Evolutionary conservation across 331 rosid species (phyloP).

Genomic region (Saraca asoca): DNA sequence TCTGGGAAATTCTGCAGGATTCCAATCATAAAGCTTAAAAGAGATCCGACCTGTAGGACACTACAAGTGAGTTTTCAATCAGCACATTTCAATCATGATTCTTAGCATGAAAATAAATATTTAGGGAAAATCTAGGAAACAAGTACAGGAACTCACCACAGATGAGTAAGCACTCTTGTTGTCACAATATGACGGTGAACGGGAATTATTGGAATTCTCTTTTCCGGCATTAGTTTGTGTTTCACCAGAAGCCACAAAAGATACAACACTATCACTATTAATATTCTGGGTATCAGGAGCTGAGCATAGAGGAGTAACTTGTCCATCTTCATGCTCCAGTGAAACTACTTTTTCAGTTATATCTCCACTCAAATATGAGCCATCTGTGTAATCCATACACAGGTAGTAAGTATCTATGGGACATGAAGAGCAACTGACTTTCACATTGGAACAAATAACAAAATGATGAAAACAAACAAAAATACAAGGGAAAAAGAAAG

Average conservation of each 20-base stretch:
- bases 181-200: constrained; percentile 57
- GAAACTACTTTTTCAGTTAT: constrained; percentile 48
- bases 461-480: neutral
- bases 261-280: constrained; percentile 43
- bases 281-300: constrained; percentile 55
- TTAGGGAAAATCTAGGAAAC: constrained; percentile 6
- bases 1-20: constrained; percentile 98
- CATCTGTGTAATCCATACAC: constrained; percentile 49
- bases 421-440: constrained; percentile 11
- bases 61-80: constrained; percentile 62
- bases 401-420: constrained; percentile 22
- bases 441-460: neutral
- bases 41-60: constrained; percentile 98
- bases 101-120: constrained; percentile 17
- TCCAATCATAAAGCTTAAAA: constrained; percentile 99
- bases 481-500: too few species aligned
- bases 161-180: constrained; percentile 72
- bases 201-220: constrained; percentile 54
- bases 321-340: constrained; percentile 44
- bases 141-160: constrained; percentile 56
- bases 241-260: constrained; percentile 58
- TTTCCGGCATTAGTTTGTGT: constrained; percentile 59
- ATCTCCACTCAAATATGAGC: constrained; percentile 50
- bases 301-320: constrained; percentile 9
- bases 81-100: constrained; percentile 29